Conservation (phyloP, 139 green algal genomes). For the Pedinophyceae sp. region DNA sequence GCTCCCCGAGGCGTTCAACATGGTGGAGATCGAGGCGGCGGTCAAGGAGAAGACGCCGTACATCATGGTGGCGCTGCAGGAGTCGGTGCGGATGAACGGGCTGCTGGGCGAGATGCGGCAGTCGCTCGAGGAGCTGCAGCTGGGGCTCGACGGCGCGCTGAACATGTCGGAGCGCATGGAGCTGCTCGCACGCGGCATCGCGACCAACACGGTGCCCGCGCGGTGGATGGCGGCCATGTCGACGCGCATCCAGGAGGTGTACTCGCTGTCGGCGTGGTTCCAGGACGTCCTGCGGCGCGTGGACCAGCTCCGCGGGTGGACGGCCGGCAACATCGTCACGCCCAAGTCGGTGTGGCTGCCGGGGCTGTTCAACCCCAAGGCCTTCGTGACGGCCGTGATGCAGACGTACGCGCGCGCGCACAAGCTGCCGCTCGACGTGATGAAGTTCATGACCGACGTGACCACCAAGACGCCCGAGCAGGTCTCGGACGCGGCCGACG, state of each 20-base stretch:
- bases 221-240: constrained; percentile 64
- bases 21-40: constrained; percentile 63
- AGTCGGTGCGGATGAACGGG: constrained; percentile 57
- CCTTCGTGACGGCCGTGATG: constrained; percentile 73
- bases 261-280: constrained; percentile 48
- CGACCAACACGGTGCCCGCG: constrained; percentile 45
- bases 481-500: constrained; percentile 36
- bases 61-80: constrained; percentile 56
- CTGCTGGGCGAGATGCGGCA: constrained; percentile 62
- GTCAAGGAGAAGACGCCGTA: constrained; percentile 68
- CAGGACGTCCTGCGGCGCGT: constrained; percentile 48
- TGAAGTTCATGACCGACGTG: constrained; percentile 69
- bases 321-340: constrained; percentile 31
- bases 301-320: constrained; percentile 61
- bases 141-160: constrained; percentile 65
- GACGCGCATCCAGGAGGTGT: constrained; percentile 66
- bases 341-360: constrained; percentile 55
- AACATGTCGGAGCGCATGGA: constrained; percentile 81
- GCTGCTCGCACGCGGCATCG: constrained; percentile 42
- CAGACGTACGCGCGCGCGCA: constrained; percentile 66
- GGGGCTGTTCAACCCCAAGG: constrained; percentile 77
- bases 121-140: constrained; percentile 65
- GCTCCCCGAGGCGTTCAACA: constrained; percentile 56
- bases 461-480: constrained; percentile 31
- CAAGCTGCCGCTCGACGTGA: constrained; percentile 65